Conservation (phyloP, 2,329 filamentous ascomycete species). For the Penicillium aurantiogriseum region DNA sequence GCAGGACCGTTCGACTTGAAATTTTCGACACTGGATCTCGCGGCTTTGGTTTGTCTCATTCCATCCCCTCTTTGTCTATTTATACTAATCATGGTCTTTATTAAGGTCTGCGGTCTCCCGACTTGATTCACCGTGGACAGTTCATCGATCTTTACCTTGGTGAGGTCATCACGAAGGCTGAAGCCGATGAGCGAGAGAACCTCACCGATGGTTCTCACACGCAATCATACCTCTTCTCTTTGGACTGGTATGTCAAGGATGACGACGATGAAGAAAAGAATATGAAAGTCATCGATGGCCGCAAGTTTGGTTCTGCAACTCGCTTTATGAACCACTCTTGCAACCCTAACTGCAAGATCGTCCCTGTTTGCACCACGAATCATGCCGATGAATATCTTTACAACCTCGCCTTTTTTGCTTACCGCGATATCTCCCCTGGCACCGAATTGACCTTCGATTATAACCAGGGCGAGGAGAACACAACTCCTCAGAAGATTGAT, state of each 20-base stretch:
- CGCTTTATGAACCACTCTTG: constrained; percentile 52
- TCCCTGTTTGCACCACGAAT: constrained; percentile 41
- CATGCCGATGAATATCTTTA: constrained; percentile 45
- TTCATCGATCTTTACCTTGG: constrained; percentile 49
- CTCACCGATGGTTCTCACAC: constrained; percentile 19
- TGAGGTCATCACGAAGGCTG: constrained; percentile 42
- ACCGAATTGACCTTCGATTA: constrained; percentile 52
- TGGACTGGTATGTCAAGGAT: constrained; percentile 38
- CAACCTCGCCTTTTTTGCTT: constrained; percentile 49
- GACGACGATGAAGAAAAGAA: constrained; percentile 24
- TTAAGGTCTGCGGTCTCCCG: constrained; percentile 43
- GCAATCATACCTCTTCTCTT: constrained; percentile 44
- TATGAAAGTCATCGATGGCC: constrained; percentile 45
- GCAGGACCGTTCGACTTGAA: constrained; percentile 40
- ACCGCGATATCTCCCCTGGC: constrained; percentile 40
- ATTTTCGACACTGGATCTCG: constrained; percentile 44
- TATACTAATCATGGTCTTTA: constrained; percentile 5
- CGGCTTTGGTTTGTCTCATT: constrained; percentile 38
- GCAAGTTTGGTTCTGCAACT: constrained; percentile 43
- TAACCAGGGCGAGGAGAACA: constrained; percentile 33
- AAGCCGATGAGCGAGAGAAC: constrained; percentile 41
- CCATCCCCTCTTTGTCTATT: background rate
- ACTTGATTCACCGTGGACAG: constrained; percentile 41
- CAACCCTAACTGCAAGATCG: constrained; percentile 47
- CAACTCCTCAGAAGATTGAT: constrained; percentile 26